Conservation (phyloP, 495 filamentous ascomycete genomes). For the Jackrogersella minutella region DNA sequence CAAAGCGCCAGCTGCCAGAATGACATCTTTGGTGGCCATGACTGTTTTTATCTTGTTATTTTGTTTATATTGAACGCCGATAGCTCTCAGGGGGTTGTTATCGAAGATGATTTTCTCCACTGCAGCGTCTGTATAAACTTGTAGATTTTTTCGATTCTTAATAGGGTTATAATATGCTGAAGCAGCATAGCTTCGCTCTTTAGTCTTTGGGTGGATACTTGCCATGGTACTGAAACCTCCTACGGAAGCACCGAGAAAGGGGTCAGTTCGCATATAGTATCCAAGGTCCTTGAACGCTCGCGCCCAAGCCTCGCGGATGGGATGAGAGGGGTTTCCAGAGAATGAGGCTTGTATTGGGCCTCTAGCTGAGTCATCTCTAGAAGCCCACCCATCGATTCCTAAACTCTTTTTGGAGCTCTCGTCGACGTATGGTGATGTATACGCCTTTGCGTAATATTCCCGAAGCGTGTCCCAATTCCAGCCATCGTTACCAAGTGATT, state of each 20-base stretch:
- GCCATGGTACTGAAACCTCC: slow-evolving; percentile 18
- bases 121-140: slow-evolving; percentile 47
- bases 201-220: slow-evolving; percentile 47
- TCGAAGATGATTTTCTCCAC: slow-evolving; percentile 57
- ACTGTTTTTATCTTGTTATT: slow-evolving; percentile 43
- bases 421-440: slow-evolving; percentile 16
- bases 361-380: neutral
- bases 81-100: slow-evolving; percentile 28
- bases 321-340: slow-evolving; percentile 17
- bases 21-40: slow-evolving; percentile 59
- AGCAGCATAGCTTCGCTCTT: slow-evolving; percentile 41
- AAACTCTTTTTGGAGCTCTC: neutral
- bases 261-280: slow-evolving; percentile 19
- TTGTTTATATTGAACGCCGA: slow-evolving; percentile 53
- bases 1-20: slow-evolving; percentile 62
- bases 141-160: slow-evolving; percentile 48
- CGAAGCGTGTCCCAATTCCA: slow-evolving; percentile 51
- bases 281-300: slow-evolving; percentile 39
- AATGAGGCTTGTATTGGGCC: slow-evolving; percentile 34
- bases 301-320: slow-evolving; percentile 37
- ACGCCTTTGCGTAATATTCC: slow-evolving; percentile 38
- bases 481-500: slow-evolving; percentile 48
- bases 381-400: slow-evolving; percentile 8
- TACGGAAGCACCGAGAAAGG: slow-evolving; percentile 8
- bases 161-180: slow-evolving; percentile 44